These are phyloP conservation scores for Cicer cuneatum DNA, from an alignment of 306 rosid genomes.

Conservation along the genomic window DNA sequence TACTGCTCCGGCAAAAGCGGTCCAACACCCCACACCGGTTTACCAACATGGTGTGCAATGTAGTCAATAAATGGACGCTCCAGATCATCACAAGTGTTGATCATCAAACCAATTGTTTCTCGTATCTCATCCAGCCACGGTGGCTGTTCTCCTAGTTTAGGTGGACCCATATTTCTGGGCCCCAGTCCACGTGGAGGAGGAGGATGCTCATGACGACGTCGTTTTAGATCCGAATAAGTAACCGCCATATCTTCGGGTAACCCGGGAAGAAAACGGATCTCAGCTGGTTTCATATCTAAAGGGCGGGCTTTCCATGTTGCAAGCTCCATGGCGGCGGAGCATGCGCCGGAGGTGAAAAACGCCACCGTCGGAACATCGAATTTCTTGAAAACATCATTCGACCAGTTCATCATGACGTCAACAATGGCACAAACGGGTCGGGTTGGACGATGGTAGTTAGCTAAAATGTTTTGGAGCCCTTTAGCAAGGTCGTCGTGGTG, in stretches of 20 bases:
- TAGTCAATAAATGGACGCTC: slow-evolving; percentile 62
- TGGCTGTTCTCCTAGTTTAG: slow-evolving; percentile 46
- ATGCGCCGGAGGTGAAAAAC: slow-evolving; percentile 70
- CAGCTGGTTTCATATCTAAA: slow-evolving; percentile 51
- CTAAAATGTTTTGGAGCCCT: slow-evolving; percentile 51
- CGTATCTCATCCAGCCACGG: slow-evolving; percentile 47
- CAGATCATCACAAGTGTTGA: slow-evolving; percentile 78
- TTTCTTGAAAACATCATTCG: slow-evolving; percentile 47
- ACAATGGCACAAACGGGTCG: slow-evolving; percentile 63
- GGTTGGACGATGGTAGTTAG: slow-evolving; percentile 4
- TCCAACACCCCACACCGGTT: slow-evolving; percentile 75
- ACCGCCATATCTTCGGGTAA: slow-evolving; percentile 63
- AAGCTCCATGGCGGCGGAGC: slow-evolving; percentile 61
- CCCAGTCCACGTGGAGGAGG: slow-evolving; percentile 36
- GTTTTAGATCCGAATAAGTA: slow-evolving; percentile 47
- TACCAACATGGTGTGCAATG: slow-evolving; percentile 37
- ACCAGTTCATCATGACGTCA: slow-evolving; percentile 66
- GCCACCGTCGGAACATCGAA: slow-evolving; percentile 54
- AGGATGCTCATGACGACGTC: slow-evolving; percentile 38
- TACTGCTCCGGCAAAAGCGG: slow-evolving; percentile 70
- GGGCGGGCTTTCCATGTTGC: slow-evolving; percentile 62
- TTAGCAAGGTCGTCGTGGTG: slow-evolving; percentile 11
- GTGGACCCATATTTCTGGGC: slow-evolving; percentile 45
- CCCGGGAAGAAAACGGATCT: slow-evolving; percentile 58
- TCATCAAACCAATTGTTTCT: slow-evolving; percentile 47